Evolutionary conservation across 176 grass and related monocot species (phyloP), one percentile per base, ranked within the genome.

Genomic region (Typha latifolia): DNA sequence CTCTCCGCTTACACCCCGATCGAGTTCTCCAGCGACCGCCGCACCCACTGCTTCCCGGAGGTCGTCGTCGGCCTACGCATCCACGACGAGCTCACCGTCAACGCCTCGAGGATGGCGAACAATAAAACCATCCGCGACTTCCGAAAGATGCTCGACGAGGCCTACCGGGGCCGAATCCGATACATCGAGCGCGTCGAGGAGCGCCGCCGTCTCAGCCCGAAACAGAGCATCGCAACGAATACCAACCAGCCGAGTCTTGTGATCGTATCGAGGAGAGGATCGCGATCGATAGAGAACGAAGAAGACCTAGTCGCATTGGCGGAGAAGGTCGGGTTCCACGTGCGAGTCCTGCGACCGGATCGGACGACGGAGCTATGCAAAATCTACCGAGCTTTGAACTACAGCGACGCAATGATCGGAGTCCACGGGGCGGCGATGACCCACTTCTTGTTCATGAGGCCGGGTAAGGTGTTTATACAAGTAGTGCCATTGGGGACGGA

Each of bases 381-480:
- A 75, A 90, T 93, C 32, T 93, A 89, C 86, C 49, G 61, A 1
- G 84, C 69, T 14, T 72, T 92, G 16, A 92, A 92, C 78, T 79
- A 66, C 49, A 93, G 94, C 82, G 94, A 99, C 67, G 94, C 83
- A 22, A 87, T 99, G 94, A 69, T 99, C 8, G 95, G 95, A 14
- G 89, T 99, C 24, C 95, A 99, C 78, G 95, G 95, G 49, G 89
- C 95, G 7, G 95, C 88, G 27, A 89, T 99, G 95, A 93, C 86
- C 51, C 89, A 99, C 62, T 87, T 99, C 65, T 66, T 99, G 3
- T 99, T 93, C 78, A 86, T 99, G 84, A 79, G 88, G 0, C 89
- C 94, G 0, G 85, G 85, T 0, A 86, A 84, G 76, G 85, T 89
- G 78, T 87, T 97, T 85, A 79, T 97, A 12, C 94, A 97, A 68